A percentile compares a stretch with the other conserved stretches of the same genome.
These are phyloP conservation scores for Aspergillus clavatus DNA, from an alignment of 2,329 filamentous ascomycete species.

Conservation along the genomic window DNA sequence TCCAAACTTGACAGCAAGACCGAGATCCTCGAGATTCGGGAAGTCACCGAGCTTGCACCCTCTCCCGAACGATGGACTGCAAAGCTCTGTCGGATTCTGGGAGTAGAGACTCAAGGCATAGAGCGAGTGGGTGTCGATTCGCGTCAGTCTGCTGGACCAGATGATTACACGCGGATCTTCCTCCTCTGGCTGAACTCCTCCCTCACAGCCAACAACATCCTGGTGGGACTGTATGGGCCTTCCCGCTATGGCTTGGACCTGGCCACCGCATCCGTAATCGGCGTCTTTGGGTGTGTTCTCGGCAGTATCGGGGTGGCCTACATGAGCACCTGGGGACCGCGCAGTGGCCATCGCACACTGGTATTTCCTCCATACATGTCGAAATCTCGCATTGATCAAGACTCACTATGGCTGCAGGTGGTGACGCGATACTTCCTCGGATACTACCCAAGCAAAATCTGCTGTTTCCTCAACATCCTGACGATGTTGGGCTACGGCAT, in stretches of 20 bases:
- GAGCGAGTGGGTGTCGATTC: constrained; percentile 7
- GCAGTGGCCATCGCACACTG: constrained; percentile 39
- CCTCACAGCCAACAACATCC: constrained; percentile 36
- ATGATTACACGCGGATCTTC: constrained; percentile 16
- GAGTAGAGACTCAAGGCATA: constrained; percentile 12
- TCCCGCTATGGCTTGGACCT: constrained; percentile 35
- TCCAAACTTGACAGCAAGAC: not conserved
- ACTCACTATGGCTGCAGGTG: too few relatives aligned
- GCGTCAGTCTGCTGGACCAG: constrained; percentile 3
- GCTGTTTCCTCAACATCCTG: constrained; percentile 35
- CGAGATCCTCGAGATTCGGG: not conserved
- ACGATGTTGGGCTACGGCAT: constrained; percentile 40
- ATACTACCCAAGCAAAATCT: constrained; percentile 37
- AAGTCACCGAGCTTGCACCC: not conserved
- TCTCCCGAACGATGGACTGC: not conserved
- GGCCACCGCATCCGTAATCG: constrained; percentile 32
- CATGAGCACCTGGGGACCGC: constrained; percentile 37
- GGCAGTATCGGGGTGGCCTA: constrained; percentile 31
- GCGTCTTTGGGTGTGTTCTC: constrained; percentile 29
- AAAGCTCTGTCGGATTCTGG: constrained; percentile 1
- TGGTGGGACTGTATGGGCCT: constrained; percentile 37
- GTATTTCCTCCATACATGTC: too few relatives aligned
- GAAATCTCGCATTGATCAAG: too few relatives aligned
- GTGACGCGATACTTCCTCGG: constrained; percentile 38
- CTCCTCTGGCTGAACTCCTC: constrained; percentile 35